phyloP scores from a whole-genome alignment of 2,329 filamentous ascomycete species.

The Alternaria longipes region DNA sequence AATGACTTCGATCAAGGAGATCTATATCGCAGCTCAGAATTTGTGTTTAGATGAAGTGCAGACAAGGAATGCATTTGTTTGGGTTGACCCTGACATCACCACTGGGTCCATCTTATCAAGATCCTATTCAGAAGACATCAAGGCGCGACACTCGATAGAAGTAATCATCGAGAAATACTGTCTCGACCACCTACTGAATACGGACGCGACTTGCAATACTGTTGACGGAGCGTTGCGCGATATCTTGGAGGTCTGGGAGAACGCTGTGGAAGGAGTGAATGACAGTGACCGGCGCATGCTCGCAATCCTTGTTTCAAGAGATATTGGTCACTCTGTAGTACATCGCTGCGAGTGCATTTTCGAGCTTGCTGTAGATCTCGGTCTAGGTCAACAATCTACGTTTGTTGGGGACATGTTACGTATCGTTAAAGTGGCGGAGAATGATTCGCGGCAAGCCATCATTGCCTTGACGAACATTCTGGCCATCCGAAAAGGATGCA shows the following conservation, averaged over 20 bases:
- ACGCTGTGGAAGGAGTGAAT: slow-evolving; percentile 4
- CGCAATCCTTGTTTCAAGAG: slow-evolving; percentile 27
- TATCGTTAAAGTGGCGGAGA: slow-evolving; percentile 16
- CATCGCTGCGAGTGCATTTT: slow-evolving; percentile 31
- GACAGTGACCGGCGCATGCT: slow-evolving; percentile 24
- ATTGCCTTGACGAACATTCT: slow-evolving; percentile 32
- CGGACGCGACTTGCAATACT: slow-evolving; percentile 9
- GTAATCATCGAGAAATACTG: slow-evolving; percentile 28
- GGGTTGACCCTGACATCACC: background rate
- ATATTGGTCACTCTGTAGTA: slow-evolving; percentile 6
- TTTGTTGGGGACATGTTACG: slow-evolving; percentile 21
- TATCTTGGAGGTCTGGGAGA: slow-evolving; percentile 33
- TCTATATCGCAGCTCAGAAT: slow-evolving; percentile 21
- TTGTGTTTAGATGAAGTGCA: background rate
- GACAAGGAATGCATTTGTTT: background rate
- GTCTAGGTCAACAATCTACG: slow-evolving; percentile 14
- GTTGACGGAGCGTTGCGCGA: slow-evolving; percentile 27
- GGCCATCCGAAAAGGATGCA: slow-evolving; percentile 8
- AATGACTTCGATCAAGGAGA: slow-evolving; percentile 24
- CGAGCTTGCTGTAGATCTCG: slow-evolving; percentile 22
- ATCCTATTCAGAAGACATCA: background rate
- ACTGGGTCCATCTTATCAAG: background rate
- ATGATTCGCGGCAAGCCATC: slow-evolving; percentile 15
- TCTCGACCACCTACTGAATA: slow-evolving; percentile 26
- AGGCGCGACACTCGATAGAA: slow-evolving; percentile 21